phyloP scores from a whole-genome alignment of 2,329 filamentous ascomycete species.

The Calonectria fujianensis region DNA sequence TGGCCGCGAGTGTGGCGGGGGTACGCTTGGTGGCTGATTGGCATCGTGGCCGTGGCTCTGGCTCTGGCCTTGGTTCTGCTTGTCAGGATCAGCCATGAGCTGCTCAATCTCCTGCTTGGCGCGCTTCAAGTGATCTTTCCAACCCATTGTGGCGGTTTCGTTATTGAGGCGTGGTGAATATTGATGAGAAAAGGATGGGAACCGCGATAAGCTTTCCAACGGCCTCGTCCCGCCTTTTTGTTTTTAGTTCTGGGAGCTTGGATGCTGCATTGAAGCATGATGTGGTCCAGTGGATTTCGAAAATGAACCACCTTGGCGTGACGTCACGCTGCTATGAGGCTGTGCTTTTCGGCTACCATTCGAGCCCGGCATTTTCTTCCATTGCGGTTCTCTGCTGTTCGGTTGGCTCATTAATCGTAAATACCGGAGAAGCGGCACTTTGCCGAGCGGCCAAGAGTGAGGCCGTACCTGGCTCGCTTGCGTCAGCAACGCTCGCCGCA shows the following conservation, averaged over 20 bases:
- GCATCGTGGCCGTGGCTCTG: slow-evolving; percentile 48
- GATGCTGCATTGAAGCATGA: slow-evolving; percentile 6
- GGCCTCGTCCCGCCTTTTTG: slow-evolving; percentile 21
- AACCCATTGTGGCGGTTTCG: slow-evolving; percentile 54
- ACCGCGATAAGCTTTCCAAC: slow-evolving; percentile 20
- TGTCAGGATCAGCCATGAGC: slow-evolving; percentile 54
- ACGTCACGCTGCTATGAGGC: slow-evolving; percentile 34
- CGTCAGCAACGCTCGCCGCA: background rate
- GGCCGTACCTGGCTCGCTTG: background rate
- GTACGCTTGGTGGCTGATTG: slow-evolving; percentile 39
- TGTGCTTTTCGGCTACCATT: background rate
- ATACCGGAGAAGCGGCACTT: slow-evolving; percentile 23
- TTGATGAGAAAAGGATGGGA: background rate
- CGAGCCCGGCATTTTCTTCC: background rate
- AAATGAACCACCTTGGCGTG: slow-evolving; percentile 28
- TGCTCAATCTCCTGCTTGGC: slow-evolving; percentile 63
- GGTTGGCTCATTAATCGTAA: slow-evolving; percentile 17
- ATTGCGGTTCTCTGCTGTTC: slow-evolving; percentile 9
- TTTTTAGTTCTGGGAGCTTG: background rate
- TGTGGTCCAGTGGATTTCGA: slow-evolving; percentile 21
- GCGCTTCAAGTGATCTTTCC: slow-evolving; percentile 62
- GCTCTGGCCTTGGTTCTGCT: slow-evolving; percentile 34
- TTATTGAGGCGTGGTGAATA: background rate
- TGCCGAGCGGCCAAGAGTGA: slow-evolving; percentile 18
- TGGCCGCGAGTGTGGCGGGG: slow-evolving; percentile 48